Evolutionary conservation across 148 eudicot species (phyloP).

Genomic region (Rhododendron molle): DNA sequence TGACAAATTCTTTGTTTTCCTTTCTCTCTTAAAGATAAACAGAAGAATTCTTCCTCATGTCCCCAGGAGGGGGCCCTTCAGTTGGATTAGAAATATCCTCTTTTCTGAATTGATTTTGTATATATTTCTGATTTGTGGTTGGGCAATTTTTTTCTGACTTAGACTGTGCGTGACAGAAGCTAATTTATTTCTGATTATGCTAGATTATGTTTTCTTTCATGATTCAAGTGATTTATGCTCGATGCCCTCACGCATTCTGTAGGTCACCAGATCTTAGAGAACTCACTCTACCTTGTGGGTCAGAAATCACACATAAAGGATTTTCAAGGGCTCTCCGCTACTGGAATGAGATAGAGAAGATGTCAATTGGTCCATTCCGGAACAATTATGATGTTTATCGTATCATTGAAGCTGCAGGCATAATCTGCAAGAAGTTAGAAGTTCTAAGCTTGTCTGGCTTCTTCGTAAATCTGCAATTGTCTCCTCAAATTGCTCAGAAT

Average conservation of each 20-base stretch:
- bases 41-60: background rate
- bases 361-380: background rate
- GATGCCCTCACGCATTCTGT: background rate
- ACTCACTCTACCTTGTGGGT: background rate
- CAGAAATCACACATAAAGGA: background rate
- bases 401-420: background rate
- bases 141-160: background rate
- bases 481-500: background rate
- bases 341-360: background rate
- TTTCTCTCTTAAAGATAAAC: background rate
- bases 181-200: too few relatives aligned
- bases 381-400: background rate
- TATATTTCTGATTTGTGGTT: background rate
- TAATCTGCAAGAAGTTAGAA: slow-evolving; percentile 1
- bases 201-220: background rate
- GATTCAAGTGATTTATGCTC: background rate
- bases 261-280: background rate
- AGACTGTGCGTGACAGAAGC: background rate
- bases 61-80: background rate
- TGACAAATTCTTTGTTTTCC: background rate
- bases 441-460: background rate
- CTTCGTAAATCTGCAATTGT: background rate
- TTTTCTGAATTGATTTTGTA: background rate
- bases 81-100: background rate
- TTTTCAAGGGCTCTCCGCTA: background rate